Evolutionary conservation across 1,139 yeast species (phyloP).

Genomic region (Wickerhamomyces sp.): DNA sequence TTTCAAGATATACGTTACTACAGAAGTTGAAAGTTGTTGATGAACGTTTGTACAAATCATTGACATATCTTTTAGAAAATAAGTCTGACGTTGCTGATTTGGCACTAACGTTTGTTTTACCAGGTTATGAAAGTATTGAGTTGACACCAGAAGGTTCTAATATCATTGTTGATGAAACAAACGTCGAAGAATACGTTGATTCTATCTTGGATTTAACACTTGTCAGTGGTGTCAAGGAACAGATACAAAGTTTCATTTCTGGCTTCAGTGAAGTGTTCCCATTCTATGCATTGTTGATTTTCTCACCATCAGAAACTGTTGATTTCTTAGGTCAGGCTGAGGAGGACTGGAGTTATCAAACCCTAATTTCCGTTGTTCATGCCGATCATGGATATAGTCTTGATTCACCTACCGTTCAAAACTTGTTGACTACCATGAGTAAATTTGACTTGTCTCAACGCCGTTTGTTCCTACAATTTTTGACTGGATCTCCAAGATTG

Average conservation of each 20-base stretch:
- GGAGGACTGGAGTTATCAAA: conserved; percentile 81
- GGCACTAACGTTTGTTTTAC: conserved; percentile 62
- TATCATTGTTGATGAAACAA: conserved; percentile 42
- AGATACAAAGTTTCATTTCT: conserved; percentile 62
- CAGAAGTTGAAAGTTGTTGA: conserved; percentile 52
- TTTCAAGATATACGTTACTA: conserved; percentile 29
- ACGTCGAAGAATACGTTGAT: conserved; percentile 54
- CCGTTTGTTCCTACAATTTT: conserved; percentile 74
- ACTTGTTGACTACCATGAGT: conserved; percentile 55
- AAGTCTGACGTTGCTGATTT: conserved; percentile 40
- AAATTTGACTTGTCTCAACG: conserved; percentile 50
- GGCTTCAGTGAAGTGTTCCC: conserved; percentile 90
- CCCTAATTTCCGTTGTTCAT: conserved; percentile 54
- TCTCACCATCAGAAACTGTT: conserved; percentile 69
- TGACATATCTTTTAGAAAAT: conserved; percentile 46
- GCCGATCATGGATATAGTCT: conserved; percentile 90
- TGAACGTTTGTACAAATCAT: conserved; percentile 53
- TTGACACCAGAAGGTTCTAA: conserved; percentile 53
- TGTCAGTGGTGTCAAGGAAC: conserved; percentile 59
- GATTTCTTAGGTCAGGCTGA: conserved; percentile 67
- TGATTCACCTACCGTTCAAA: conserved; percentile 61
- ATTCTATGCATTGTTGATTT: conserved; percentile 61
- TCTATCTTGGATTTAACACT: conserved; percentile 58
- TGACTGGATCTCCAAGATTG: conserved; percentile 89
- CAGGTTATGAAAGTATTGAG: conserved; percentile 67